Evolutionary conservation across 176 grass and related monocot genomes (phyloP).

Genomic region (Oryza brachyantha): DNA sequence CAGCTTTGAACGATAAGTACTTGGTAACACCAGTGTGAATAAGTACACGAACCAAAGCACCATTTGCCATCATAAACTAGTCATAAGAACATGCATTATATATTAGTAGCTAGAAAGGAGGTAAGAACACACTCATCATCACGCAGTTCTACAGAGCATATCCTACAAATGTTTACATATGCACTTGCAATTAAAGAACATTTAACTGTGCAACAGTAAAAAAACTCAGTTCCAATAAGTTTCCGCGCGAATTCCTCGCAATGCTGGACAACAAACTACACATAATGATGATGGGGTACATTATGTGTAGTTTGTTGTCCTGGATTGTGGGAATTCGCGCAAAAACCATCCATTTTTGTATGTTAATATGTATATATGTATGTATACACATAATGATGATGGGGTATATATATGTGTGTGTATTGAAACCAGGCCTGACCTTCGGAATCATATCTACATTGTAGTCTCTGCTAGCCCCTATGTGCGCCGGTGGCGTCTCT

Average conservation of each 20-base stretch:
- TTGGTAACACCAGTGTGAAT: slow-evolving; percentile 91
- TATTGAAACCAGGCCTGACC: slow-evolving; percentile 29
- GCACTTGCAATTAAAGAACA: background rate
- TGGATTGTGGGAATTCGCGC: too few relatives aligned
- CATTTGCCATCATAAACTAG: slow-evolving; percentile 99
- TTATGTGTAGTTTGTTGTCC: too few relatives aligned
- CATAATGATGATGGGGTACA: background rate
- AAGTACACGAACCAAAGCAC: slow-evolving; percentile 72
- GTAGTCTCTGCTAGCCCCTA: slow-evolving; percentile 85
- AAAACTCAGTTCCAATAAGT: background rate
- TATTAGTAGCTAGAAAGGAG: background rate
- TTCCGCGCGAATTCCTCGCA: too few relatives aligned
- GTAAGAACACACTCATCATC: background rate
- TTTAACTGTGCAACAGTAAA: background rate
- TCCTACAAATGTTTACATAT: background rate
- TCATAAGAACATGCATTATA: background rate
- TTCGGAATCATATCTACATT: slow-evolving; percentile 98
- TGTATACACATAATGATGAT: too few relatives aligned
- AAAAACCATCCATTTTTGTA: too few relatives aligned
- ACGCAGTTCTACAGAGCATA: background rate
- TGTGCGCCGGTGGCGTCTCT: slow-evolving; percentile 40
- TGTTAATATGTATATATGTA: too few relatives aligned
- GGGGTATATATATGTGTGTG: background rate
- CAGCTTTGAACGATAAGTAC: slow-evolving; percentile 83
- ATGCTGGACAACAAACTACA: too few relatives aligned